phyloP scores from a whole-genome alignment of 2,329 filamentous ascomycete genomes.

The Nothopassalora personata region DNA sequence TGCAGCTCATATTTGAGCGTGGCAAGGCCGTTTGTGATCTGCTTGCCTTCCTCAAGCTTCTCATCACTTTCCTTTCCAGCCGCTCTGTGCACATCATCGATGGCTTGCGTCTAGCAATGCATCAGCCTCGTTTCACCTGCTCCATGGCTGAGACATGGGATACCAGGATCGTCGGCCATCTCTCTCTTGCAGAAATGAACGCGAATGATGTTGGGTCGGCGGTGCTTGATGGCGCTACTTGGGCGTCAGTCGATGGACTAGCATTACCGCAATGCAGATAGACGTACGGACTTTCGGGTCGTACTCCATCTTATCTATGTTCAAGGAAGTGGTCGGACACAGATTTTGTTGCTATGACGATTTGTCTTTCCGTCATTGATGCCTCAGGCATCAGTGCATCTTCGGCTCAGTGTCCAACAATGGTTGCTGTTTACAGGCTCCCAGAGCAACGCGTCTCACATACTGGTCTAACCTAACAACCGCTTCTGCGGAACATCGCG shows the following conservation, averaged over 20 bases:
- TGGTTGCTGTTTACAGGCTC: background rate
- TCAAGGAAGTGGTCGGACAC: constrained; percentile 2
- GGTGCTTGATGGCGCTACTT: constrained; percentile 67
- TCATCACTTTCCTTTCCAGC: constrained; percentile 56
- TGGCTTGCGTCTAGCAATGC: constrained; percentile 67
- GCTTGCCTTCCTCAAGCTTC: constrained; percentile 75
- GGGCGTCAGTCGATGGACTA: constrained; percentile 7
- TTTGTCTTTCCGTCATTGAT: background rate
- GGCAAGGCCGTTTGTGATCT: constrained; percentile 71
- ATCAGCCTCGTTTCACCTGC: no score
- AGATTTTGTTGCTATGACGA: background rate
- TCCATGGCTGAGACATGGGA: constrained; percentile 1
- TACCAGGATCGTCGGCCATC: constrained; percentile 93
- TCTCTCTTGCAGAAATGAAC: constrained; percentile 72
- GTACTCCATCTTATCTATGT: constrained; percentile 56
- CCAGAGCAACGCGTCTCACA: background rate
- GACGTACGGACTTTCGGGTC: constrained; percentile 67
- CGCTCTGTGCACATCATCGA: constrained; percentile 87
- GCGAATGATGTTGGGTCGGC: constrained; percentile 82
- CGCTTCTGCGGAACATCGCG: background rate
- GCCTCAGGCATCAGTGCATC: background rate
- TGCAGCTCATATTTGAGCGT: constrained; percentile 91
- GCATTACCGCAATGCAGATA: background rate
- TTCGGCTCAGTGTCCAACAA: background rate
- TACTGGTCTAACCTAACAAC: background rate